Evolutionary conservation across 1,139 yeast genomes (phyloP).

Genomic region (Nadsonia starkeyi-henricii): DNA sequence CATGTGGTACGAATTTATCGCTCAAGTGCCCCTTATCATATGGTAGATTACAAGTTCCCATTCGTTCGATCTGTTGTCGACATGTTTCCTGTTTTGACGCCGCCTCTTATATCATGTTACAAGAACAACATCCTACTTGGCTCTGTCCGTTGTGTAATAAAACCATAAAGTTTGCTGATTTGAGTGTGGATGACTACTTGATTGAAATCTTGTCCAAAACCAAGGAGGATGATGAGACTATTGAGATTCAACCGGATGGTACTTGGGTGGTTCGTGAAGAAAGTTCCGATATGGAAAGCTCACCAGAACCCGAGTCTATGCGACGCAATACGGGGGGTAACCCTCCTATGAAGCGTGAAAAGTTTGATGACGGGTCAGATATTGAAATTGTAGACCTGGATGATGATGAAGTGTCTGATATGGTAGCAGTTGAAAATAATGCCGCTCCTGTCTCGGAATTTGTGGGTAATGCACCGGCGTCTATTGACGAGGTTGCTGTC

Average conservation of each 20-base stretch:
- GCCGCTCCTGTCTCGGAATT: neutral
- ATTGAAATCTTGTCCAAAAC: constrained; percentile 21
- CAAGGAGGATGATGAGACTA: constrained; percentile 18
- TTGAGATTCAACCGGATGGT: constrained; percentile 26
- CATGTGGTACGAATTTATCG: constrained; percentile 22
- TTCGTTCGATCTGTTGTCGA: constrained; percentile 24
- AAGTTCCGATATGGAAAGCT: constrained; percentile 7
- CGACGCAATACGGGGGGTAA: neutral
- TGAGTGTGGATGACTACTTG: constrained; percentile 27
- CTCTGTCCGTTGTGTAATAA: constrained; percentile 28
- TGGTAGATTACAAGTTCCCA: constrained; percentile 24
- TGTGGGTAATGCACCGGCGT: neutral
- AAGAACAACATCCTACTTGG: constrained; percentile 32
- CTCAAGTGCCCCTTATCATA: constrained; percentile 27
- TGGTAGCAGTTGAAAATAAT: neutral
- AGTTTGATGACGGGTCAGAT: neutral
- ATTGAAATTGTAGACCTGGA: constrained; percentile 1
- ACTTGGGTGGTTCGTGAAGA: constrained; percentile 19
- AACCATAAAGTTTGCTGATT: constrained; percentile 18
- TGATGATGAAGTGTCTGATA: constrained; percentile 1
- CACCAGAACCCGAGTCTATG: constrained; percentile 3
- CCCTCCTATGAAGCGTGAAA: neutral
- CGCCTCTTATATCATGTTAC: constrained; percentile 24
- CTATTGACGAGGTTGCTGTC: neutral
- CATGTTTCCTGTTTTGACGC: constrained; percentile 33